phyloP scores from a whole-genome alignment of 2,329 filamentous ascomycete genomes.

The Eutypa lata region DNA sequence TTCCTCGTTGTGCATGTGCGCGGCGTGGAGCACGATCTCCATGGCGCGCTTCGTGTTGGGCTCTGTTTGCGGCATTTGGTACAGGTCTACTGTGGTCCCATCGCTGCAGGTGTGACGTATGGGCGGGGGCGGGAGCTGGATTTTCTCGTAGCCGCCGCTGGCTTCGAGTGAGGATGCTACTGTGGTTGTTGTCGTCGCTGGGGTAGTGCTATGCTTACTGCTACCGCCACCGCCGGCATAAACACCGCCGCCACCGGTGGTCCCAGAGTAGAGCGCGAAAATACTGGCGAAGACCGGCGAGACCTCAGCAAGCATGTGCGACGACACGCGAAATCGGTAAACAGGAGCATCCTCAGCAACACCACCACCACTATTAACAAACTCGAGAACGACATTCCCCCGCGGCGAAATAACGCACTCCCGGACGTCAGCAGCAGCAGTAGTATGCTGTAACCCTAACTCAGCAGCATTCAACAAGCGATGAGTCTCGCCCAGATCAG shows the following conservation, averaged over 20 bases:
- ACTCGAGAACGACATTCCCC: conserved; percentile 51
- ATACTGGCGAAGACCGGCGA: conserved; percentile 51
- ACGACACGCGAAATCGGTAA: conserved; percentile 49
- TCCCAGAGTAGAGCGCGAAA: conserved; percentile 27
- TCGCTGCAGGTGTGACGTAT: conserved; percentile 38
- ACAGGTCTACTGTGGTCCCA: conserved; percentile 42
- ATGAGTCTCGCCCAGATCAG: conserved; percentile 37
- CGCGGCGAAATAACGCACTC: conserved; percentile 42
- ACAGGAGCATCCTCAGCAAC: conserved; percentile 34
- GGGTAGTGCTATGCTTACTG: background rate
- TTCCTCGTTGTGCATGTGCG: conserved; percentile 45
- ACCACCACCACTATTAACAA: conserved; percentile 35
- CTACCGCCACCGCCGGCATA: conserved; percentile 19
- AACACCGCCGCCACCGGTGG: conserved; percentile 11
- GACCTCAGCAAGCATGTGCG: conserved; percentile 46
- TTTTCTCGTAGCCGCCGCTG: conserved; percentile 26
- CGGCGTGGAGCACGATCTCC: conserved; percentile 48
- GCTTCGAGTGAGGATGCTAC: conserved; percentile 18
- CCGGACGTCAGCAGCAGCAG: conserved; percentile 36
- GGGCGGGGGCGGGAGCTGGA: conserved; percentile 30
- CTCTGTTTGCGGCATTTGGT: conserved; percentile 52
- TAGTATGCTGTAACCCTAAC: conserved; percentile 26
- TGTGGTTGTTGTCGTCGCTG: background rate
- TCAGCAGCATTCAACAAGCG: conserved; percentile 39
- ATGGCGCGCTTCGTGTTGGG: conserved; percentile 38